phyloP scores from a whole-genome alignment of 2,329 filamentous ascomycete genomes.

The Diaporthe sp. region DNA sequence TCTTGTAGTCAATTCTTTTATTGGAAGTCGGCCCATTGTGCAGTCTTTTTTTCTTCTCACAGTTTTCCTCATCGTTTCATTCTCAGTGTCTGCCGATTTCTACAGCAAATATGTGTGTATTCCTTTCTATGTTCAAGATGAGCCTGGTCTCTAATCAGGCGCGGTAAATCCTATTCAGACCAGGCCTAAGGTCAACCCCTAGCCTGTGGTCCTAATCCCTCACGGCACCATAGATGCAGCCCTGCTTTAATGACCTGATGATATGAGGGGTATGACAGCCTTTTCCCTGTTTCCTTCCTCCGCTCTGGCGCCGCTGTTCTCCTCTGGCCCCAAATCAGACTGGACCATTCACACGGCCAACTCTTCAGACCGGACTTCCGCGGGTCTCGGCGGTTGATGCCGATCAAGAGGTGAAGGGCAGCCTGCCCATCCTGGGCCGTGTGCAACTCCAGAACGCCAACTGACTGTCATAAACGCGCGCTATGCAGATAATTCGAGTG shows the following conservation, averaged over 20 bases:
- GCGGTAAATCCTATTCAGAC: neutral
- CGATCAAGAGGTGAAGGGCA: neutral
- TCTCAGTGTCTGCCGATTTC: neutral
- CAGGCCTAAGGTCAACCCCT: neutral
- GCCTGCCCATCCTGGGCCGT: neutral
- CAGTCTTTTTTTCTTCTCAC: neutral
- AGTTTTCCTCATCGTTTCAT: neutral
- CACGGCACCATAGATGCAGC: neutral
- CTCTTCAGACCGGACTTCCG: neutral
- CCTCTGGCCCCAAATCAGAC: neutral
- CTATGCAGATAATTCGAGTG: constrained; percentile 39
- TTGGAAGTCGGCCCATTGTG: neutral
- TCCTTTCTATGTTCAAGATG: constrained; percentile 26
- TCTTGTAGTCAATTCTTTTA: no score
- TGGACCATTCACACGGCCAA: neutral
- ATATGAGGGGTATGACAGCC: neutral
- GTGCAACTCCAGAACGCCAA: constrained; percentile 38
- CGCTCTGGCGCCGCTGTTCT: neutral
- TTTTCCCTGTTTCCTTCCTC: neutral
- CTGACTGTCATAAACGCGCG: constrained; percentile 32
- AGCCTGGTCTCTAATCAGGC: neutral
- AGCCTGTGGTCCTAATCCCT: neutral
- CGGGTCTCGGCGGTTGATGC: neutral
- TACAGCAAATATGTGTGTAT: constrained; percentile 17
- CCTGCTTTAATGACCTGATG: no score